Evolutionary conservation across 2,329 filamentous ascomycete species (phyloP).

Genomic region (Fusarium torreyae): DNA sequence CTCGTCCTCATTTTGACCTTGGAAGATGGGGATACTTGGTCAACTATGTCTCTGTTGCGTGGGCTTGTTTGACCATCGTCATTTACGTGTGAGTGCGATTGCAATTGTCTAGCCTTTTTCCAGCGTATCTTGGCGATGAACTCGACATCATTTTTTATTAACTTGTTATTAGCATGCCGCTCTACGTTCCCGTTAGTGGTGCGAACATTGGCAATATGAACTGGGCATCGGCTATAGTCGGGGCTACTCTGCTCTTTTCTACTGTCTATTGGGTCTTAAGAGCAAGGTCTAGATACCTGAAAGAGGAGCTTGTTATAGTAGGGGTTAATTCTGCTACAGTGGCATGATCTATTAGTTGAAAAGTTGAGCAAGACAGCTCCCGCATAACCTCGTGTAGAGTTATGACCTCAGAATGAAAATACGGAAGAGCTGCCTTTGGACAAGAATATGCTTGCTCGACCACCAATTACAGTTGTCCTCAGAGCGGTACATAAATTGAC

Average conservation of each 20-base stretch:
- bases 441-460: no score
- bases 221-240: slow-evolving; percentile 21
- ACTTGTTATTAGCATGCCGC: slow-evolving; percentile 9
- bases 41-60: slow-evolving; percentile 14
- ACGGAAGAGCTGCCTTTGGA: no score
- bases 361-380: no score
- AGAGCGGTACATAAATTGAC: no score
- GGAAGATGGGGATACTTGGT: slow-evolving; percentile 21
- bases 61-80: slow-evolving; percentile 12
- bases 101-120: neutral
- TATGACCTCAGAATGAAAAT: no score
- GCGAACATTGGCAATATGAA: slow-evolving; percentile 31
- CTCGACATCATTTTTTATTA: neutral
- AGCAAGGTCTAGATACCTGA: slow-evolving; percentile 13
- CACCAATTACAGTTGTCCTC: no score
- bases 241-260: slow-evolving; percentile 11
- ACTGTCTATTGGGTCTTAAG: slow-evolving; percentile 11
- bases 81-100: slow-evolving; percentile 11
- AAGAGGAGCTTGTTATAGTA: neutral
- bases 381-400: no score
- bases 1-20: slow-evolving; percentile 22
- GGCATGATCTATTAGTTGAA: neutral
- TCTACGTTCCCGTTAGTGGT: slow-evolving; percentile 16
- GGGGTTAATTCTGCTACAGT: fast-evolving
- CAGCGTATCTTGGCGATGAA: fast-evolving